Conservation (phyloP, 129 eudicot species). For the Helianthus annuus region DNA sequence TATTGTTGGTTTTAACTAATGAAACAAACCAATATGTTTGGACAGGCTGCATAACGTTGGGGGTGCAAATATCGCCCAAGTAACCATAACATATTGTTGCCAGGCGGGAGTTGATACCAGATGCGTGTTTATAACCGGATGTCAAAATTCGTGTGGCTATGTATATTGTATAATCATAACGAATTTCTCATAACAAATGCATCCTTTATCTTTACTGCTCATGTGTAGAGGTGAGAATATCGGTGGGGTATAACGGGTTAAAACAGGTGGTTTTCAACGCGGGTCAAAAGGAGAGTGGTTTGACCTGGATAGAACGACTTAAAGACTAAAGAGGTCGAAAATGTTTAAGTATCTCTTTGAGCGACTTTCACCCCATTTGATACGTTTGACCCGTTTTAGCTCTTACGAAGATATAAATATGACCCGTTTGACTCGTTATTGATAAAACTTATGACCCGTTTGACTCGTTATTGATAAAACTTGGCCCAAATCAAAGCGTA, state of each 20-base stretch:
- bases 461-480: no score
- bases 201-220: not conserved
- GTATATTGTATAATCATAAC: constrained; percentile 13
- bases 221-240: not conserved
- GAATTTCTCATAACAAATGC: not conserved
- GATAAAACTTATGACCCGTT: not conserved
- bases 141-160: constrained; percentile 14
- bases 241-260: not conserved
- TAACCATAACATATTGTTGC: constrained; percentile 15
- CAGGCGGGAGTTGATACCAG: constrained; percentile 1
- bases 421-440: not conserved
- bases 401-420: not conserved
- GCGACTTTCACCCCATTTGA: not conserved
- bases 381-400: not conserved
- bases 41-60: constrained; percentile 24
- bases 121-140: not conserved
- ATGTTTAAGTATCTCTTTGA: no score
- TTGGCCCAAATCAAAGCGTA: no score
- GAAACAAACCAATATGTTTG: constrained; percentile 15
- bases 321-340: not conserved
- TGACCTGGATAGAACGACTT: no score
- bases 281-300: not conserved
- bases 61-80: constrained; percentile 9
- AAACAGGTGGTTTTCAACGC: not conserved
- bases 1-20: not conserved